Percentiles rank a stretch among this genome's conserved stretches.
Evolutionary conservation across 129 eudicot genomes (phyloP).

Genomic region (Heracleum sosnowskyi): DNA sequence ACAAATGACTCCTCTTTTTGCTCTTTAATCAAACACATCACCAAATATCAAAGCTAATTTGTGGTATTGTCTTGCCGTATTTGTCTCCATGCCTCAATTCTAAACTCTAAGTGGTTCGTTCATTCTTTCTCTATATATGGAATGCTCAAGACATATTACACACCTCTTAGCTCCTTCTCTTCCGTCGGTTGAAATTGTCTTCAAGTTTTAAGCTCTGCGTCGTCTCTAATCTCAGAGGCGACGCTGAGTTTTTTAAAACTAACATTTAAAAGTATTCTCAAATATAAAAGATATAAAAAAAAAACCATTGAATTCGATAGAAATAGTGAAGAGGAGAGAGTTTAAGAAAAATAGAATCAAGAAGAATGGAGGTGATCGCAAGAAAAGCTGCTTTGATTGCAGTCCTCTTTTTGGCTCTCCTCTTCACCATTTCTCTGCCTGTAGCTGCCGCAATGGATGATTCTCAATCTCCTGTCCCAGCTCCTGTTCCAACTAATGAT

Average conservation of each 20-base stretch:
- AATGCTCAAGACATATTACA: background rate
- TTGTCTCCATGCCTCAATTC: conserved; percentile 11
- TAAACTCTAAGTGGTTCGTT: background rate
- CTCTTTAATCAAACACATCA: background rate
- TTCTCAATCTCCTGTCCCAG: conserved; percentile 23
- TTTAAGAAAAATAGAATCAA: background rate
- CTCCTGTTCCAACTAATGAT: conserved; percentile 36
- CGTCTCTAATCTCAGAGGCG: conserved; percentile 1
- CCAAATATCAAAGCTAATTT: background rate
- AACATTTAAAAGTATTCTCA: background rate
- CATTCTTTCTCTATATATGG: background rate
- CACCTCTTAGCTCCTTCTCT: background rate
- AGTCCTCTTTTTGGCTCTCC: conserved; percentile 17
- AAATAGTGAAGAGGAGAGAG: background rate
- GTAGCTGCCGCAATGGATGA: background rate
- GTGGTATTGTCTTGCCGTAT: background rate
- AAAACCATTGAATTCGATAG: background rate
- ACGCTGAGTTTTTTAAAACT: background rate
- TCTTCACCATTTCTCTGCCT: conserved; percentile 21
- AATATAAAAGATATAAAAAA: background rate
- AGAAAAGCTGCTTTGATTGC: background rate
- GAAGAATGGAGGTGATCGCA: conserved; percentile 19
- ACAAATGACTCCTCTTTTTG: background rate
- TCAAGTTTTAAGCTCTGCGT: conserved; percentile 4
- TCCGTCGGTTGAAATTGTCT: background rate